Conservation (phyloP, 352 stramenopile species). For the Achlya hypogyna region DNA sequence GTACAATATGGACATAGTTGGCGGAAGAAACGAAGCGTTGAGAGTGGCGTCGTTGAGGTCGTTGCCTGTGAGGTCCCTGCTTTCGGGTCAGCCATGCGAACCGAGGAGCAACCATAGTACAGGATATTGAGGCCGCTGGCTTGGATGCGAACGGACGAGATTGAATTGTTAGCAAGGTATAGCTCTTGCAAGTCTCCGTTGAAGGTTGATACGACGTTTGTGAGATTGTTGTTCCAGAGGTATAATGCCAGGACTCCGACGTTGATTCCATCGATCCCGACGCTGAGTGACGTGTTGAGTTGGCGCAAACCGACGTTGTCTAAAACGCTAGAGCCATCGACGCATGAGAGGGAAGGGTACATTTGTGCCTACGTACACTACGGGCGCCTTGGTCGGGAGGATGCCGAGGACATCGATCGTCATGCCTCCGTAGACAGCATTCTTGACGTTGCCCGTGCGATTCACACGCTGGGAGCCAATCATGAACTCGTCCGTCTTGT, state of each 20-base stretch:
- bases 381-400: neutral
- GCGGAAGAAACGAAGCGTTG: too few relatives aligned
- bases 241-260: neutral
- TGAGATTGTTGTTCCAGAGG: neutral
- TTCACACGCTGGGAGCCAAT: too few relatives aligned
- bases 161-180: neutral
- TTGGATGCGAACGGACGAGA: neutral
- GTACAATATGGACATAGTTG: too few relatives aligned
- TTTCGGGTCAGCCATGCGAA: too few relatives aligned
- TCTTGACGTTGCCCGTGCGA: constrained; percentile 12
- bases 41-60: too few relatives aligned
- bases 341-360: too few relatives aligned
- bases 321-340: constrained; percentile 6
- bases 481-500: neutral
- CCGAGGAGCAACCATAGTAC: too few relatives aligned
- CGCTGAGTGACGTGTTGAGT: neutral
- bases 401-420: neutral
- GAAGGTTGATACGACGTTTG: neutral
- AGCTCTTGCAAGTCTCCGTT: neutral
- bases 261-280: neutral
- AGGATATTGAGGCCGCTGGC: too few relatives aligned
- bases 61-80: too few relatives aligned
- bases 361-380: neutral
- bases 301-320: neutral
- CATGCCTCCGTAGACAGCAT: neutral